Conservation (phyloP, 805 yeast species). For the Yarrowia deformans region DNA sequence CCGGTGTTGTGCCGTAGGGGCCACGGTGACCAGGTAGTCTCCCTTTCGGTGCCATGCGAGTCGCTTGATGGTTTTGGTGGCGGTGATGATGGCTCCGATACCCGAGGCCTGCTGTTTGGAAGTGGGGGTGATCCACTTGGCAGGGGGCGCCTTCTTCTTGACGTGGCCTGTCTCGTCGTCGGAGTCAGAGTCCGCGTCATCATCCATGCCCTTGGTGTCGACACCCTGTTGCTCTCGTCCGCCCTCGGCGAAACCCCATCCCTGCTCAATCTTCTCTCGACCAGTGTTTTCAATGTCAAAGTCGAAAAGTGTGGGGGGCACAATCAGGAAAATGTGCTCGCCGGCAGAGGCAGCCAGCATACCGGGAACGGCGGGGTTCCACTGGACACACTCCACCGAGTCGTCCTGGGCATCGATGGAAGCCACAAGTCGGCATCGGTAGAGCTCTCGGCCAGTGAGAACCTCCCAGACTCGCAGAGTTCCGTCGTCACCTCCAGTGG, state of each 20-base stretch:
- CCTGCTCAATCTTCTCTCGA: conserved; percentile 79
- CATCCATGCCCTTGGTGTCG: conserved; percentile 47
- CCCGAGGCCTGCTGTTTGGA: conserved; percentile 67
- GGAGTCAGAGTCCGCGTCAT: conserved; percentile 51
- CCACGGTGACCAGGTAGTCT: conserved; percentile 94
- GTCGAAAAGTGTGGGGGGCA: conserved; percentile 87
- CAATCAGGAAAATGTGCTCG: conserved; percentile 74
- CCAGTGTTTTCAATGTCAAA: conserved; percentile 84
- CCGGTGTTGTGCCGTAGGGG: conserved; percentile 89
- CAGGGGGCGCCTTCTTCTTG: conserved; percentile 57
- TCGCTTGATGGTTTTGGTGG: conserved; percentile 72
- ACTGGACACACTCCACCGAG: conserved; percentile 77
- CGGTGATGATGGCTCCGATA: conserved; percentile 73
- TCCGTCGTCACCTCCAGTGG: conserved; percentile 98
- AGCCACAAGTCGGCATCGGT: conserved; percentile 54
- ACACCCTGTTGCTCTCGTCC: conserved; percentile 47
- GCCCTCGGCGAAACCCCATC: conserved; percentile 79
- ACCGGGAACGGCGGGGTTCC: conserved; percentile 84
- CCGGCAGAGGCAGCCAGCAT: conserved; percentile 86
- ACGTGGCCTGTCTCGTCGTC: conserved; percentile 49
- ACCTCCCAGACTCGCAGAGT: conserved; percentile 96
- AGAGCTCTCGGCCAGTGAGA: conserved; percentile 91
- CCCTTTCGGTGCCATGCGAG: conserved; percentile 97
- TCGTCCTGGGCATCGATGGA: conserved; percentile 64
- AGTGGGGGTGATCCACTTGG: conserved; percentile 86